Percentiles rank a stretch among this genome's conserved stretches.
These are phyloP conservation scores for Termitomyces sp. DNA, from an alignment of 768 basidiomycete genomes.

Conservation along the genomic window DNA sequence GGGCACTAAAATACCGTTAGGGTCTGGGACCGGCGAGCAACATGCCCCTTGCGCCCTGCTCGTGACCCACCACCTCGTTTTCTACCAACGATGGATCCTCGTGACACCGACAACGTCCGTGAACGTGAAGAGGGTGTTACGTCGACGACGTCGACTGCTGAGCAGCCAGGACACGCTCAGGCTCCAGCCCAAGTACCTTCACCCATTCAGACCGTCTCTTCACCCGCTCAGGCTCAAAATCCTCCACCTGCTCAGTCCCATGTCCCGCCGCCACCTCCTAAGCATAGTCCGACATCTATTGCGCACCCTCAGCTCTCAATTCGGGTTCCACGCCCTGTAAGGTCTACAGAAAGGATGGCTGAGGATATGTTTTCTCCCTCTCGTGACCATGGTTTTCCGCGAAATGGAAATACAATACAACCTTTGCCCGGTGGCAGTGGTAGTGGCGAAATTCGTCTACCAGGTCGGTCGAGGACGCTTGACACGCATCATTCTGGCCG, in stretches of 20 bases:
- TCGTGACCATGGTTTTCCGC: neutral
- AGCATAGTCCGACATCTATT: constrained; percentile 1
- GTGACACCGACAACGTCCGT: constrained; percentile 1
- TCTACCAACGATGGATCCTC: constrained; percentile 4
- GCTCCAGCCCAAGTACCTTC: neutral
- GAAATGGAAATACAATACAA: constrained; percentile 13
- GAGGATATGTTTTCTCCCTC: constrained; percentile 2
- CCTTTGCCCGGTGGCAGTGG: constrained; percentile 11
- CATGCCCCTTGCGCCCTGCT: neutral
- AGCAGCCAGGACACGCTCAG: neutral
- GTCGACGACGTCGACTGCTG: neutral
- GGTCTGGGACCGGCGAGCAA: neutral
- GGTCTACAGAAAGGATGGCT: constrained; percentile 3
- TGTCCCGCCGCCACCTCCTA: neutral
- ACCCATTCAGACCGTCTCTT: neutral
- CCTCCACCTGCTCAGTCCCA: neutral
- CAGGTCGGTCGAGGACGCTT: constrained; percentile 7
- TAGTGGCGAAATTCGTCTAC: constrained; percentile 3
- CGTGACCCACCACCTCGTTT: constrained; percentile 1
- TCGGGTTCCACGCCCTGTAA: neutral
- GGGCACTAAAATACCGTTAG: neutral
- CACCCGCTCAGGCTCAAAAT: neutral
- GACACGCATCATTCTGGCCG: constrained; percentile 13
- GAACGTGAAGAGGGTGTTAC: constrained; percentile 1
- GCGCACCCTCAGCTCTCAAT: neutral